Evolutionary conservation across 2,329 filamentous ascomycete genomes (phyloP), one percentile per base, ranked within the genome.

Genomic region (Calonectria henricotiae): DNA sequence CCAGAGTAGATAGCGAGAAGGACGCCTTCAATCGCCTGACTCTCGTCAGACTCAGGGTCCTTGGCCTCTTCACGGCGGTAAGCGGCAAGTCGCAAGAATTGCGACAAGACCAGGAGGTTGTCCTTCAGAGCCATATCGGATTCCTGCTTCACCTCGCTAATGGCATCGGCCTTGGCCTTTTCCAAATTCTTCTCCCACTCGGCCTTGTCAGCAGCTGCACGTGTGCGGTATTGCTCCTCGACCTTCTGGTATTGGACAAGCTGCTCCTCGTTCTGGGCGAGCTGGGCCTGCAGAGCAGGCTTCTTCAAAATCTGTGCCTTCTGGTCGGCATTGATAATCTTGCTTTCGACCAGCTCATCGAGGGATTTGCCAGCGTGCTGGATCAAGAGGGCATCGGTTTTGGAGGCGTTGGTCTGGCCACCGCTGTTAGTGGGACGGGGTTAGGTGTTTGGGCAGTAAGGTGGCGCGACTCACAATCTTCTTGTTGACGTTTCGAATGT

Each of bases 401-500:
- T 95, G 77, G 90, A 88, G 74, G 91, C 91, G 81, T 92, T 91
- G 80, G 88, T 86, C 92, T 94, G 71, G 13, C 44, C 30, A 41
- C 25, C 30, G 62, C 30, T 49, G 69, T 77, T 73, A 77, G 74
- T 58, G 74, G 70, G 63, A 71, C 62, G 60, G 35, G 35, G 65
- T 43, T 25, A 62, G 47, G 69, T 25, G 55, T 55, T 65, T 69
- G 51, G 51, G 58, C 51, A 23, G 35, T 13, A 37, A 35, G 82
- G 43, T 35, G 46, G 41, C 39, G 60, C 47, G 66, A 86, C 93
- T 85, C 85, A 97, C 94, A 79, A 98, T 91, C 86, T 98, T 98
- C 89, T 98, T 98, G 87, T 91, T 93, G 79, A 96, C 86, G 83
- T 96, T 97, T 80, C 96, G 95, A 78, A 98, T 93, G 83, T 90